phyloP scores from a whole-genome alignment of 306 rosid genomes.

The Canavalia ensiformis region DNA sequence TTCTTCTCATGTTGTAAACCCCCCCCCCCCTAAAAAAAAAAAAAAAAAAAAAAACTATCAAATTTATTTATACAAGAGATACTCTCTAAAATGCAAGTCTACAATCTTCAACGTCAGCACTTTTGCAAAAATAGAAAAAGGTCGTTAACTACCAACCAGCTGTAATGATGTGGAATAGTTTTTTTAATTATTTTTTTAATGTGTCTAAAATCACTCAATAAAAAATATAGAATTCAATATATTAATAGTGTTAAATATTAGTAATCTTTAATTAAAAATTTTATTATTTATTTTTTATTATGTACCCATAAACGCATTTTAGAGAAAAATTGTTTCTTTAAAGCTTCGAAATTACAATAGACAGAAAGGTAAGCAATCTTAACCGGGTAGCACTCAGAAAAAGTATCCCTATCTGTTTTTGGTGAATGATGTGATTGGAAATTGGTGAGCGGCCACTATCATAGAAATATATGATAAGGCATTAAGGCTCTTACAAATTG shows the following conservation, averaged over 20 bases:
- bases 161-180: constrained; percentile 6
- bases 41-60: not conserved
- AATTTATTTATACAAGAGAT: not conserved
- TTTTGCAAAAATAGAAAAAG: not conserved
- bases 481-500: constrained; percentile 13
- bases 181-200: not conserved
- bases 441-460: constrained; percentile 38
- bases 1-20: not conserved
- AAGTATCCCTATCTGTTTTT: constrained; percentile 33
- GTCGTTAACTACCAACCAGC: constrained; percentile 13
- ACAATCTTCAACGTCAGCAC: not conserved
- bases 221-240: no score
- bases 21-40: no score
- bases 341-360: constrained; percentile 21
- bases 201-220: no score
- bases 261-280: no score
- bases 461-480: constrained; percentile 19
- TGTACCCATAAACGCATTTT: no score
- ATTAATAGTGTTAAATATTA: no score
- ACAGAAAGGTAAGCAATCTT: constrained; percentile 31
- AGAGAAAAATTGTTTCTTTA: no score
- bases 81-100: not conserved
- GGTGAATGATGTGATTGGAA: constrained; percentile 31
- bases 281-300: no score
- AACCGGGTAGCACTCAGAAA: constrained; percentile 38